phyloP scores from a whole-genome alignment of 345 rosid genomes.

The Reutealis trisperma region DNA sequence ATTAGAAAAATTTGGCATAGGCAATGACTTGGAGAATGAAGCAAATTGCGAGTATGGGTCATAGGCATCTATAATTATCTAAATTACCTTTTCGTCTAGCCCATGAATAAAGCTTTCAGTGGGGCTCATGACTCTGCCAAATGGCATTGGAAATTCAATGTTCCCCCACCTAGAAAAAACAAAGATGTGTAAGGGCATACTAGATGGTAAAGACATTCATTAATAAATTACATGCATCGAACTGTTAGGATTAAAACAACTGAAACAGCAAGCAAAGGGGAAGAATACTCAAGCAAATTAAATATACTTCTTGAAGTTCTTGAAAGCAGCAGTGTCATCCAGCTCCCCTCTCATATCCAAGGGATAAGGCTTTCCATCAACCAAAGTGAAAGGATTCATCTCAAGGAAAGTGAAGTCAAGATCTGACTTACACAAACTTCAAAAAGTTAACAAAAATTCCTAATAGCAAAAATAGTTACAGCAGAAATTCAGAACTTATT shows the following conservation, averaged over 20 bases:
- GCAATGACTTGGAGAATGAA: slow-evolving; percentile 6
- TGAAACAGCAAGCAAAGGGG: background rate
- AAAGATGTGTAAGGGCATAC: slow-evolving; percentile 25
- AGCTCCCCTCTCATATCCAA: slow-evolving; percentile 99
- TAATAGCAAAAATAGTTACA: background rate
- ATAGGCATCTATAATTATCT: slow-evolving; percentile 3
- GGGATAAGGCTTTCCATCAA: slow-evolving; percentile 93
- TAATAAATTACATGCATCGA: slow-evolving; percentile 3
- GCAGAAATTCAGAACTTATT: background rate
- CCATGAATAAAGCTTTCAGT: slow-evolving; percentile 88
- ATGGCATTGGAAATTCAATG: slow-evolving; percentile 91
- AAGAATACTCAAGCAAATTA: background rate
- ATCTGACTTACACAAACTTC: slow-evolving; percentile 43
- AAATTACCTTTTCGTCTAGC: slow-evolving; percentile 87
- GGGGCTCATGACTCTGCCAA: slow-evolving; percentile 92
- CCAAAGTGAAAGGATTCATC: slow-evolving; percentile 96
- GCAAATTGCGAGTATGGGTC: background rate
- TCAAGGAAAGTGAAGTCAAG: slow-evolving; percentile 97
- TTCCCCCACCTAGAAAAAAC: slow-evolving; percentile 71
- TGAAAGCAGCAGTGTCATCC: slow-evolving; percentile 95
- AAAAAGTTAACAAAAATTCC: slow-evolving; percentile 18
- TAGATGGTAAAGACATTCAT: background rate
- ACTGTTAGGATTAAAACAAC: background rate
- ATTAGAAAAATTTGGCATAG: background rate
- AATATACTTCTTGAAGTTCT: slow-evolving; percentile 89